Percentiles rank a stretch among this genome's conserved stretches.
Evolutionary conservation across 2,329 filamentous ascomycete species (phyloP).

Genomic region (Colletotrichum noveboracense): DNA sequence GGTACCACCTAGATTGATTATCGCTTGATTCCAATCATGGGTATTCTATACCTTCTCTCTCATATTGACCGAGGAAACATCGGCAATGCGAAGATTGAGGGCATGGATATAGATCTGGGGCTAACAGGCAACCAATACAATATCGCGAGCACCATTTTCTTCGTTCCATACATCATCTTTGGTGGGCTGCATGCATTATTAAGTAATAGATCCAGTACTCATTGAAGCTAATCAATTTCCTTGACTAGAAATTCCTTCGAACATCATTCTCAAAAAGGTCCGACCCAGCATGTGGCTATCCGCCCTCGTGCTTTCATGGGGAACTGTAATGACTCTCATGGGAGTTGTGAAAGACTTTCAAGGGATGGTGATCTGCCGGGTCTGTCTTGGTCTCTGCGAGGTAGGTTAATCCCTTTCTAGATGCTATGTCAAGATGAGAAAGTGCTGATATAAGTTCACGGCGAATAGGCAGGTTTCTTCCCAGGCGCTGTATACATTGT

Average conservation of each 20-base stretch:
- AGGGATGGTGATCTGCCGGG: conserved; percentile 22
- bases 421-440: not conserved
- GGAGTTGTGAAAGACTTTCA: conserved; percentile 25
- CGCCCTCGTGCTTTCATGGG: conserved; percentile 37
- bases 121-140: conserved; percentile 7
- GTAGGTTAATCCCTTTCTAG: not conserved
- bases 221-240: conserved; percentile 47
- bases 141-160: conserved; percentile 6
- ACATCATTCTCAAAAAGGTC: conserved; percentile 67
- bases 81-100: conserved; percentile 7
- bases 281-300: conserved; percentile 43
- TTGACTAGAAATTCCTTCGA: conserved; percentile 52
- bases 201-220: not conserved
- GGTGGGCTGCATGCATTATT: conserved; percentile 30
- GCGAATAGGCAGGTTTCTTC: conserved; percentile 27
- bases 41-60: conserved; percentile 21
- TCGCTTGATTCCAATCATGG: conserved; percentile 24
- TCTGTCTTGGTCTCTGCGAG: not conserved
- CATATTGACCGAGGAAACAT: conserved; percentile 23
- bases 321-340: conserved; percentile 26
- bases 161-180: conserved; percentile 63
- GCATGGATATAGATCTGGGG: not conserved
- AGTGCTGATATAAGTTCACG: not conserved
- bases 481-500: conserved; percentile 34
- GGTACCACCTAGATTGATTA: conserved; percentile 20